Evolutionary conservation across 2,329 filamentous ascomycete genomes (phyloP).

Genomic region (Biscogniauxia marginata): DNA sequence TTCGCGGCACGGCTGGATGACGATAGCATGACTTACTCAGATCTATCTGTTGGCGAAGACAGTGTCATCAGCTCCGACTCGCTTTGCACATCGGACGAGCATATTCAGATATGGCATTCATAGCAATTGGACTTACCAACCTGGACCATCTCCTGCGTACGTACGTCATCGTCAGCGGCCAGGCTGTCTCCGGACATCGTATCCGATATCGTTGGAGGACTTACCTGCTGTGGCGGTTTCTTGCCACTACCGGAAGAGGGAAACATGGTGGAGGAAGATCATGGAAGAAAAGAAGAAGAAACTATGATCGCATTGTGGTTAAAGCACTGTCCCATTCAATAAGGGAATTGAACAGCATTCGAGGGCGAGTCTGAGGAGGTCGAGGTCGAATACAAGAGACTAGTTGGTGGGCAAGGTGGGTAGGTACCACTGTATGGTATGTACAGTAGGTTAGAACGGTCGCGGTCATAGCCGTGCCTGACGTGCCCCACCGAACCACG

Average conservation of each 20-base stretch:
- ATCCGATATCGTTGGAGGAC: conserved; percentile 25
- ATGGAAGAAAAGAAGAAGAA: conserved; percentile 16
- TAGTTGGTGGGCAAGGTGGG: background rate
- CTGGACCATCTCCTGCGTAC: conserved; percentile 89
- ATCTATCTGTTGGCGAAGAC: conserved; percentile 48
- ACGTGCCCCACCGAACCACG: no score
- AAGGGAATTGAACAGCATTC: background rate
- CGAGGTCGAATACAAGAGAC: background rate
- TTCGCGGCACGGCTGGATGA: conserved; percentile 1
- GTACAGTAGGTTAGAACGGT: background rate
- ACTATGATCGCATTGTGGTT: conserved; percentile 28
- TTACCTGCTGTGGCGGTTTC: conserved; percentile 71
- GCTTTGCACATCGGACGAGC: conserved; percentile 12
- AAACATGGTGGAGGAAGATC: conserved; percentile 52
- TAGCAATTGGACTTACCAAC: conserved; percentile 67
- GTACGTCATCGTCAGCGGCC: conserved; percentile 45
- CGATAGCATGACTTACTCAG: conserved; percentile 54
- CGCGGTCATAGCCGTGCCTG: no score
- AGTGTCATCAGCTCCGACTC: conserved; percentile 7
- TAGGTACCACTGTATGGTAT: background rate
- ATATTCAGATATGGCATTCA: conserved; percentile 5
- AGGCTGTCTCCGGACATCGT: background rate
- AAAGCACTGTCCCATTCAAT: conserved; percentile 6
- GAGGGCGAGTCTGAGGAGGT: background rate
- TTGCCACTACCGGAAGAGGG: conserved; percentile 64